These are phyloP conservation scores for Scytalidium sp. DNA, from an alignment of 2,329 filamentous ascomycete species.

Conservation along the genomic window DNA sequence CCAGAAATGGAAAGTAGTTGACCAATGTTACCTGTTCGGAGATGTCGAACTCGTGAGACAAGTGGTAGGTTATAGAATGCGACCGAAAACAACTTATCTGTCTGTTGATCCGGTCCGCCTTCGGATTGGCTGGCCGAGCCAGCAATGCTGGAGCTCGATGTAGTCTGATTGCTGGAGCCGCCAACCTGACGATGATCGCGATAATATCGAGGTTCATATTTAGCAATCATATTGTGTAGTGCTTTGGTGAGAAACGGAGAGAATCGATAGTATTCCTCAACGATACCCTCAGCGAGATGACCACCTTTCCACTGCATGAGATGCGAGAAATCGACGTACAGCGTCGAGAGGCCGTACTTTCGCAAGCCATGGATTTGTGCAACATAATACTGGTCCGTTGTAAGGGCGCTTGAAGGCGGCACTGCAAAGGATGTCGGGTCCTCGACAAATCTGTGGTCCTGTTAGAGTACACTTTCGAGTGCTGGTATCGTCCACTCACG, in stretches of 20 bases:
- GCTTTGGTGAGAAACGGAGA: constrained; percentile 86
- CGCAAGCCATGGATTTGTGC: constrained; percentile 79
- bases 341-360: constrained; percentile 72
- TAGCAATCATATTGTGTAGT: constrained; percentile 88
- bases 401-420: constrained; percentile 66
- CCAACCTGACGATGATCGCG: constrained; percentile 85
- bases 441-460: constrained; percentile 57
- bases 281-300: constrained; percentile 79
- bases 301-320: constrained; percentile 74
- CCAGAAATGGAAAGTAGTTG: constrained; percentile 94
- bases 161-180: constrained; percentile 68
- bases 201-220: constrained; percentile 93
- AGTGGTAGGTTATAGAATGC: constrained; percentile 72
- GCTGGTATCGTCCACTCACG: constrained; percentile 42
- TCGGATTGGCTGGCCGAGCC: constrained; percentile 63
- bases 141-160: constrained; percentile 61
- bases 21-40: constrained; percentile 88
- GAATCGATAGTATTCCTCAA: constrained; percentile 91
- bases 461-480: constrained; percentile 1
- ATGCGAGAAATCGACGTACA: constrained; percentile 87
- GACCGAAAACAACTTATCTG: constrained; percentile 86
- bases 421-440: constrained; percentile 61
- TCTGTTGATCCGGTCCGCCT: constrained; percentile 73
- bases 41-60: constrained; percentile 29
- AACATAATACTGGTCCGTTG: constrained; percentile 80